Evolutionary conservation across 768 basidiomycete species (phyloP).

Genomic region (Suillus plorans): DNA sequence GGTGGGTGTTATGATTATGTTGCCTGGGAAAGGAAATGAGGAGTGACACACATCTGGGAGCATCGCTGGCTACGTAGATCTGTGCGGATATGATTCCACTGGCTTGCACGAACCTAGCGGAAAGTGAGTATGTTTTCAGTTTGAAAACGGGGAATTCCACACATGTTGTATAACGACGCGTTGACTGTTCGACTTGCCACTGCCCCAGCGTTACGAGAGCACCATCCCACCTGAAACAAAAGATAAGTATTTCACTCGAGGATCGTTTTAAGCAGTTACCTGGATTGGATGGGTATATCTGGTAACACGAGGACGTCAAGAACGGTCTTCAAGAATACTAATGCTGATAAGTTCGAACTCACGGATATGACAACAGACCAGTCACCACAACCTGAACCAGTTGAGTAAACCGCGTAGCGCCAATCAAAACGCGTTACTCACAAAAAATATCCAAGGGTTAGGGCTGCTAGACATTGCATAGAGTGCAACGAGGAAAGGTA

Average conservation of each 20-base stretch:
- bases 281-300: slow-evolving; percentile 52
- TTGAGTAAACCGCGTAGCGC: background rate
- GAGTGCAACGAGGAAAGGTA: slow-evolving; percentile 60
- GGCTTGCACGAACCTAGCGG: slow-evolving; percentile 41
- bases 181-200: slow-evolving; percentile 62
- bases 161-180: slow-evolving; percentile 61
- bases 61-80: slow-evolving; percentile 58
- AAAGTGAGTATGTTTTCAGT: background rate
- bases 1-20: background rate
- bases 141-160: background rate
- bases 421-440: slow-evolving; percentile 22
- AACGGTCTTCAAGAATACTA: slow-evolving; percentile 7
- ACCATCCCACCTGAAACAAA: slow-evolving; percentile 47
- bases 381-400: slow-evolving; percentile 38
- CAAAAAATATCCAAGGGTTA: slow-evolving; percentile 56
- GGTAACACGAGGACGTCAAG: slow-evolving; percentile 7
- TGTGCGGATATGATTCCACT: slow-evolving; percentile 47
- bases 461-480: slow-evolving; percentile 47
- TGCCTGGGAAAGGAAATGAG: too few relatives aligned
- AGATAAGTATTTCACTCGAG: background rate
- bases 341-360: slow-evolving; percentile 8
- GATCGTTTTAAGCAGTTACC: slow-evolving; percentile 16
- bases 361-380: slow-evolving; percentile 47
- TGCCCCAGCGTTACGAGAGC: slow-evolving; percentile 57
- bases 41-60: slow-evolving; percentile 46